Evolutionary conservation across 2,329 filamentous ascomycete species (phyloP).

Genomic region (Blastomyces gilchristii): DNA sequence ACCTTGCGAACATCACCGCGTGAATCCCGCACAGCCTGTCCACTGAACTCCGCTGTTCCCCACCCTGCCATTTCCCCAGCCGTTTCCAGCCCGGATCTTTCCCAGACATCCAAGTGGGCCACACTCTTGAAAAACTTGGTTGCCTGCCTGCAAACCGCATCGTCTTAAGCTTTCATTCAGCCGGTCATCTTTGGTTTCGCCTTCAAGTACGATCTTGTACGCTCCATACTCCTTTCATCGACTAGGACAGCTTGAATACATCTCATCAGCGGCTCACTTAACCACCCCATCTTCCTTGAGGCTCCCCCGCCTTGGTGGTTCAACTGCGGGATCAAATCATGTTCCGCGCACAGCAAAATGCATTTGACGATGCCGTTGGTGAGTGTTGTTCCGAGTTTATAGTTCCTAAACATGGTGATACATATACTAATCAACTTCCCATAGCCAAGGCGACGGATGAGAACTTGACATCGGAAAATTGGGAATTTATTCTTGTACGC

Average conservation of each 20-base stretch:
- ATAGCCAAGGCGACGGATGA: conserved; percentile 84
- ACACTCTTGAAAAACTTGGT: neutral
- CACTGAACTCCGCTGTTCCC: neutral
- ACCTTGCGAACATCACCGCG: neutral
- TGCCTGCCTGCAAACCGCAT: neutral
- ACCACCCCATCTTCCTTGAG: neutral
- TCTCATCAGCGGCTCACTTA: neutral
- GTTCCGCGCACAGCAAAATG: conserved; percentile 55
- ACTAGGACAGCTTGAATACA: neutral
- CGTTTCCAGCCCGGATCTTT: neutral
- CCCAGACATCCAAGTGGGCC: neutral
- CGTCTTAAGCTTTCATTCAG: neutral
- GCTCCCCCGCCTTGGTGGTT: neutral
- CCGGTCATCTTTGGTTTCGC: neutral
- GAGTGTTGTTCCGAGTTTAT: conserved; percentile 23
- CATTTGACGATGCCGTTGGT: conserved; percentile 62
- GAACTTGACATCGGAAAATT: conserved; percentile 82
- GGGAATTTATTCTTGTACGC: conserved; percentile 57
- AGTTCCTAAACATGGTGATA: neutral
- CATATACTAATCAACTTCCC: neutral
- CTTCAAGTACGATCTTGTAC: neutral
- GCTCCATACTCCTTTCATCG: neutral
- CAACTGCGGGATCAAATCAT: conserved; percentile 26
- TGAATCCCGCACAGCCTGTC: neutral
- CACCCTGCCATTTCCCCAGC: neutral